Conservation (phyloP, 2,329 filamentous ascomycete species). For the Xenoacremonium recifei region DNA sequence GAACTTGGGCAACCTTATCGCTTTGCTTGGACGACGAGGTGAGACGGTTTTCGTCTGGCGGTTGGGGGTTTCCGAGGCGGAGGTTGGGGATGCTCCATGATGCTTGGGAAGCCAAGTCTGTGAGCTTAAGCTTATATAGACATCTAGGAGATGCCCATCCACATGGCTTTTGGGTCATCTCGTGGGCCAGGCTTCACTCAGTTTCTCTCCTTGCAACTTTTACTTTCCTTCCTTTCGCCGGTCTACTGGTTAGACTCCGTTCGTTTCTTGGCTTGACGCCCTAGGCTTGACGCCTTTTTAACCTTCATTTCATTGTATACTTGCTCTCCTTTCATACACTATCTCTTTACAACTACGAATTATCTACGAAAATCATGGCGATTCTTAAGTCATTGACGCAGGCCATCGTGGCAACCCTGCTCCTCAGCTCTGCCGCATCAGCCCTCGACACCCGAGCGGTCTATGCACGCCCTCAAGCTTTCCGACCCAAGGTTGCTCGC, state of each 20-base stretch:
- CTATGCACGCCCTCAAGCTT: not conserved
- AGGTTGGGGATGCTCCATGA: no score
- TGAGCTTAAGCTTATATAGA: no score
- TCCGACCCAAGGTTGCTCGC: not conserved
- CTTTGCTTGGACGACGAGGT: no score
- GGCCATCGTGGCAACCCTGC: not conserved
- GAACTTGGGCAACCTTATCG: no score
- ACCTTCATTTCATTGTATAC: not conserved
- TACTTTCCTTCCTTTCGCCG: not conserved
- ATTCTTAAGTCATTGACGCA: not conserved
- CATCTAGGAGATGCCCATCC: no score
- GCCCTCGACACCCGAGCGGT: not conserved
- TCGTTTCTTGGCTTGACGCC: not conserved
- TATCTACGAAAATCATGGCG: not conserved
- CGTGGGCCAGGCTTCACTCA: no score
- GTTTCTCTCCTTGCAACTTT: not conserved
- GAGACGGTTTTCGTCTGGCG: no score
- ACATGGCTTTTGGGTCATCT: not conserved
- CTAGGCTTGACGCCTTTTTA: not conserved
- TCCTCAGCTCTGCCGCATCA: not conserved
- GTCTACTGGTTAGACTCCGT: not conserved
- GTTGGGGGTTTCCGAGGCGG: no score
- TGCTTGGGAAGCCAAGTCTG: no score
- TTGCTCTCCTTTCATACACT: not conserved
- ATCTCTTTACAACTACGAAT: not conserved